Conservation (phyloP, 2,329 filamentous ascomycete genomes). For the Leptographium procerum region DNA sequence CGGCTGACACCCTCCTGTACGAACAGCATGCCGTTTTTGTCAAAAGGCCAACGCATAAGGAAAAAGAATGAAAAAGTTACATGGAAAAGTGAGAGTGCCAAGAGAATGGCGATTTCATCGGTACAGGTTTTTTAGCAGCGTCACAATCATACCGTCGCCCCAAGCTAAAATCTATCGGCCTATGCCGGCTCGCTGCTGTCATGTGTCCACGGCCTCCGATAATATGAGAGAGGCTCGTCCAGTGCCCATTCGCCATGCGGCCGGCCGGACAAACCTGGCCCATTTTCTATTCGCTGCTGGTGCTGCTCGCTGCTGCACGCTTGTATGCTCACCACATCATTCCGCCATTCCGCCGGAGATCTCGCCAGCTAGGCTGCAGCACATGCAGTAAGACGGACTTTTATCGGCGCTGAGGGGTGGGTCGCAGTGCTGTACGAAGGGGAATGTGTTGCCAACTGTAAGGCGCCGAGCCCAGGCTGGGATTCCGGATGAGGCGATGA, state of each 20-base stretch:
- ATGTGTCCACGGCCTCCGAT: background rate
- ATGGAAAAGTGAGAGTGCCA: background rate
- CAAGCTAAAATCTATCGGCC: background rate
- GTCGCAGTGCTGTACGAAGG: background rate
- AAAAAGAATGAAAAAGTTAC: background rate
- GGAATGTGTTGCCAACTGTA: background rate
- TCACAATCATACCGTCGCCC: background rate
- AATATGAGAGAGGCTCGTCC: background rate
- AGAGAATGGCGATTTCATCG: background rate
- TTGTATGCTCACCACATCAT: background rate
- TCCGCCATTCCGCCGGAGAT: background rate
- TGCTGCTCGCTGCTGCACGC: background rate
- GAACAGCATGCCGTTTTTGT: background rate
- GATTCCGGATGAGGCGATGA: background rate
- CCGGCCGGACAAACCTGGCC: background rate
- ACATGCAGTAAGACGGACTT: background rate
- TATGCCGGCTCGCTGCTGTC: background rate
- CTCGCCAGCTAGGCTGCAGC: background rate
- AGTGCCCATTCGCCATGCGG: background rate
- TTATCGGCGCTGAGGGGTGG: background rate
- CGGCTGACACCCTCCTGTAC: background rate
- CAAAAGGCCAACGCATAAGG: background rate
- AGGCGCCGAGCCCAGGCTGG: background rate
- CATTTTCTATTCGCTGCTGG: background rate
- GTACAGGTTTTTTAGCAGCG: background rate